These are phyloP conservation scores for Kazachstania kunashirensis DNA, from an alignment of 805 yeast species.

Conservation along the genomic window DNA sequence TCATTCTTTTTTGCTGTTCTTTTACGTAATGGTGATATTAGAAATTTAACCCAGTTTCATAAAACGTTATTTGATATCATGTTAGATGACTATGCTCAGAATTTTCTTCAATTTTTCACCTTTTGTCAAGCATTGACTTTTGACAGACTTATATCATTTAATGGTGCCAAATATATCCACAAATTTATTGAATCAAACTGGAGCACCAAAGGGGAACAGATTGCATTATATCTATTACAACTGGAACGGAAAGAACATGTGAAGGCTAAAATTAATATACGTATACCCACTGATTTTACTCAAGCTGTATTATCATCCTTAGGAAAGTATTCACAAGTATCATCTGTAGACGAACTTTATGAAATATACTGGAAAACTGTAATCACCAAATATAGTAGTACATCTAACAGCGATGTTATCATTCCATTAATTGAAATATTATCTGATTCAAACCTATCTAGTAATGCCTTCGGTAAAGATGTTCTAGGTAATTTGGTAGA, in stretches of 20 bases:
- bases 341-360: constrained; percentile 14
- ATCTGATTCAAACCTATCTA: background rate
- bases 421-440: background rate
- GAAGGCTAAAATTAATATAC: constrained; percentile 28
- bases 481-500: constrained; percentile 34
- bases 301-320: constrained; percentile 3
- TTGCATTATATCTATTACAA: constrained; percentile 36
- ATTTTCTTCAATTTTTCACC: constrained; percentile 36
- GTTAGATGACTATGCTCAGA: constrained; percentile 33
- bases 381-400: constrained; percentile 31
- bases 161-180: constrained; percentile 38
- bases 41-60: constrained; percentile 39
- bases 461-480: constrained; percentile 32
- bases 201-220: constrained; percentile 29
- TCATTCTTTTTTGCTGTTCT: constrained; percentile 41
- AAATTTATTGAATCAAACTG: constrained; percentile 38
- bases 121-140: constrained; percentile 32
- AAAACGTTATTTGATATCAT: constrained; percentile 35
- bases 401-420: background rate
- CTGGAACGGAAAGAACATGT: constrained; percentile 24
- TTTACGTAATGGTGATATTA: constrained; percentile 46
- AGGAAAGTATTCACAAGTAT: constrained; percentile 3
- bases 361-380: constrained; percentile 45
- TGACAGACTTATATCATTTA: constrained; percentile 36
- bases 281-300: constrained; percentile 21